Conservation (phyloP, 768 basidiomycete genomes). For the Lentinula boryana region DNA sequence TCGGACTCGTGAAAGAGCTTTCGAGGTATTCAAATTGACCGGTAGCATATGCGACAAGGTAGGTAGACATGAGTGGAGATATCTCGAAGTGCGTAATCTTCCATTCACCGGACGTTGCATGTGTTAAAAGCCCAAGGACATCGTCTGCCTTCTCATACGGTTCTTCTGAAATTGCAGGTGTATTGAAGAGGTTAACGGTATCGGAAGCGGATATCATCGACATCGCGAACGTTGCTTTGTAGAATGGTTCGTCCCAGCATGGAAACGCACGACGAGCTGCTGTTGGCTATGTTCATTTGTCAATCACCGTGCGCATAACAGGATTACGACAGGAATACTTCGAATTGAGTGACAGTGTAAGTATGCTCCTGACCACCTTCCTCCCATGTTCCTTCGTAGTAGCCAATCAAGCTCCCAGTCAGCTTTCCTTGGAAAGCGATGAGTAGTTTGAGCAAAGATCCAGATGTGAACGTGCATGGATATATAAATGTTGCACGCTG, state of each 20-base stretch:
- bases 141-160: conserved; percentile 12
- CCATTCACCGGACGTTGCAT: conserved; percentile 37
- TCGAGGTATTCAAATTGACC: conserved; percentile 54
- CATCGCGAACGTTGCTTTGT: conserved; percentile 61
- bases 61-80: conserved; percentile 65
- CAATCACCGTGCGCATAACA: not conserved
- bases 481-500: not conserved
- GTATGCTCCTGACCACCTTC: conserved; percentile 55
- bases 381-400: conserved; percentile 65
- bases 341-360: conserved; percentile 87
- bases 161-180: conserved; percentile 46
- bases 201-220: conserved; percentile 51
- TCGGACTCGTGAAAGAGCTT: conserved; percentile 50
- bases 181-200: conserved; percentile 61
- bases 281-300: conserved; percentile 51
- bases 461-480: conserved; percentile 56
- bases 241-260: conserved; percentile 69
- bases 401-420: conserved; percentile 71
- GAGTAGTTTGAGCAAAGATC: conserved; percentile 63
- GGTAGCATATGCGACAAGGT: conserved; percentile 65
- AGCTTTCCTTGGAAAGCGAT: conserved; percentile 67
- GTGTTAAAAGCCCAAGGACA: conserved; percentile 11
- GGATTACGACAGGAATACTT: conserved; percentile 30
- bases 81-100: conserved; percentile 56
- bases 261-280: conserved; percentile 76